Base-by-base conservation (phyloP, 208 protist species). In the Leishmania amazonensis region DNA sequence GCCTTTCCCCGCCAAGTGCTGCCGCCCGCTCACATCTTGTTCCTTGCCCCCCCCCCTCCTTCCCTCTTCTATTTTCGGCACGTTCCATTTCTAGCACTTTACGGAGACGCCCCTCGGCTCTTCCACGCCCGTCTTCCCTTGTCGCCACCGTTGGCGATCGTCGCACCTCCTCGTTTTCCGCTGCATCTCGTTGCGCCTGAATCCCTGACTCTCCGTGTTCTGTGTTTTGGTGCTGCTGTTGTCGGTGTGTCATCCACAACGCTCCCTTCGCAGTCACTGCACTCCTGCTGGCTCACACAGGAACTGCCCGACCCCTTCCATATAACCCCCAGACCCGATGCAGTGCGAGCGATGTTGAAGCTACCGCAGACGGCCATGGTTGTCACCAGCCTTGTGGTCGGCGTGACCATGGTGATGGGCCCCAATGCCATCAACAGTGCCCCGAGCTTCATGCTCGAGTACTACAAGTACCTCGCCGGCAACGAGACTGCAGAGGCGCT, bases 341-440 rank as follows among this genome's bases (percentile, higher is more conserved):
- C 51, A 31, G 1, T 53, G 9, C 13, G 77, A 19, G 80, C 70
- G 2, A 64, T 83, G 72, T 72, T 72, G 75, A 82, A 71, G 68
- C 31, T 83, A 45, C 79, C 87, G 7, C 80, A 89, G 84, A 54
- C 89, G 42, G 79, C 70, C 62, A 83, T 94, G 81, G 95, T 94
- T 45, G 67, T 90, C 64, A 97, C 96, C 8, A 91, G 96, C 68
- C 71, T 97, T 17, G 45, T 97, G 47, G 78, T 92, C 24, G 97
- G 97, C 6, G 53, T 96, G 45, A 93, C 94, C 28, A 95, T 96
- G 85, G 87, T 99, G 54, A 94, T 98, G 83, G 93, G 94, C n/a
- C 89, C 94, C 76, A 98, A 96, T 70, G 90, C 92, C 24, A 89
- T 97, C 74, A 97, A 95, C 75, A 94, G 91, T 11, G 94, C 94